Conservation (phyloP, 306 rosid species). For the Abrus precatorius region DNA sequence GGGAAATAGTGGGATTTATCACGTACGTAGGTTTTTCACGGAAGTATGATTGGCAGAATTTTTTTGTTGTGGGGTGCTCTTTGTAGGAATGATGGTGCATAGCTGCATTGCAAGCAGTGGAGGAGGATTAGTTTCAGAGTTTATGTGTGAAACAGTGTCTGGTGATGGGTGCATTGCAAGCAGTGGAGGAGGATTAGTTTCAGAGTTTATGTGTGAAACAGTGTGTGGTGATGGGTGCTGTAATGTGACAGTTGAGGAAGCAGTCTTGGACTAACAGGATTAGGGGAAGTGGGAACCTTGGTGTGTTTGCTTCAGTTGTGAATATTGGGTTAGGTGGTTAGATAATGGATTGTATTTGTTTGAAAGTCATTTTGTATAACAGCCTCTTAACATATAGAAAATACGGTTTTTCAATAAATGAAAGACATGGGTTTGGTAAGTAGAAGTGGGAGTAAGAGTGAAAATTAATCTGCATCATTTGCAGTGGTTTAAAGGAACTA, state of each 20-base stretch:
- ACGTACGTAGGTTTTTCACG: neutral
- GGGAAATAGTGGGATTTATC: slow-evolving; percentile 1
- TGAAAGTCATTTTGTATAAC: neutral
- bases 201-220: slow-evolving; percentile 13
- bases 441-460: neutral
- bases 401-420: neutral
- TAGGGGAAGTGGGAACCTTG: neutral
- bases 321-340: slow-evolving; percentile 2
- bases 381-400: neutral
- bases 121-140: neutral
- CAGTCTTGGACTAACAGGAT: neutral
- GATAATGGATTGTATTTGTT: slow-evolving; percentile 33
- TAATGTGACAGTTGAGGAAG: neutral
- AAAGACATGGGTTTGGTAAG: neutral
- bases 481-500: neutral
- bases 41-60: neutral
- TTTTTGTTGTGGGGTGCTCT: neutral
- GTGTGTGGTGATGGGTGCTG: slow-evolving; percentile 16
- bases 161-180: neutral
- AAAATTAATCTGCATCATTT: neutral
- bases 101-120: neutral
- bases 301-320: neutral
- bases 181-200: neutral
- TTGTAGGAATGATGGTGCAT: neutral
- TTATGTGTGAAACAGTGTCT: slow-evolving; percentile 13